phyloP scores from a whole-genome alignment of 208 protist species.

The Crithidia bombi region DNA sequence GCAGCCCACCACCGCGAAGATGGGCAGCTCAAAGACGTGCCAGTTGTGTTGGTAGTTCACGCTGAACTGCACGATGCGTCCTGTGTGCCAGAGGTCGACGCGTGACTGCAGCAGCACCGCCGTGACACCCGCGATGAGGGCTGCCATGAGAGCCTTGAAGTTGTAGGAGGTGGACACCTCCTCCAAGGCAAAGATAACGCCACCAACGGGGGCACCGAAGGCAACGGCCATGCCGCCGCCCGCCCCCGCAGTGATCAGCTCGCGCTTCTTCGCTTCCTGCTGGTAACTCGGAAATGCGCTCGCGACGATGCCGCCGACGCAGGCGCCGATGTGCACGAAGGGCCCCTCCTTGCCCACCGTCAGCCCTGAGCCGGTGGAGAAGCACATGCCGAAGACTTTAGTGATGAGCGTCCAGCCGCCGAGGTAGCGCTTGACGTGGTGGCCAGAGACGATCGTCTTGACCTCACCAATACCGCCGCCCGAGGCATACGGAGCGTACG shows the following conservation, averaged over 20 bases:
- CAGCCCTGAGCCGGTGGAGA: slow-evolving; percentile 81
- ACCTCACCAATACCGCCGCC: slow-evolving; percentile 90
- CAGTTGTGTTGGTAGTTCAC: slow-evolving; percentile 87
- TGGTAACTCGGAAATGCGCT: slow-evolving; percentile 66
- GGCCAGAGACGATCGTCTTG: slow-evolving; percentile 86
- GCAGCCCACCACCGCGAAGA: slow-evolving; percentile 68
- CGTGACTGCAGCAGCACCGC: slow-evolving; percentile 78
- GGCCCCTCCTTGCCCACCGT: slow-evolving; percentile 88
- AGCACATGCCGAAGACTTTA: slow-evolving; percentile 75
- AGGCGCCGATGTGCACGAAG: slow-evolving; percentile 90
- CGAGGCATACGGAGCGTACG: slow-evolving; percentile 75
- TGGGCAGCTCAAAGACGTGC: slow-evolving; percentile 83
- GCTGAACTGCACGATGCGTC: slow-evolving; percentile 80
- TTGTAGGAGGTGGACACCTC: slow-evolving; percentile 87
- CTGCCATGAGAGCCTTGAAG: slow-evolving; percentile 85
- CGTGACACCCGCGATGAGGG: slow-evolving; percentile 87
- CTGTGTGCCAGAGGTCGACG: slow-evolving; percentile 76
- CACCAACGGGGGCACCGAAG: slow-evolving; percentile 78
- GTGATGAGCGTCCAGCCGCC: slow-evolving; percentile 78
- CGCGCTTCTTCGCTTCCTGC: slow-evolving; percentile 56
- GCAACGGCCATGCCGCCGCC: slow-evolving; percentile 80
- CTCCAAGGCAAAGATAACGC: slow-evolving; percentile 81
- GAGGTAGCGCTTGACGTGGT: slow-evolving; percentile 73
- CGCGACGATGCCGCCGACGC: slow-evolving; percentile 67
- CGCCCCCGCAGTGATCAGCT: slow-evolving; percentile 72